Evolutionary conservation across 352 stramenopile genomes (phyloP).

Genomic region (Phytophthora pistaciae): DNA sequence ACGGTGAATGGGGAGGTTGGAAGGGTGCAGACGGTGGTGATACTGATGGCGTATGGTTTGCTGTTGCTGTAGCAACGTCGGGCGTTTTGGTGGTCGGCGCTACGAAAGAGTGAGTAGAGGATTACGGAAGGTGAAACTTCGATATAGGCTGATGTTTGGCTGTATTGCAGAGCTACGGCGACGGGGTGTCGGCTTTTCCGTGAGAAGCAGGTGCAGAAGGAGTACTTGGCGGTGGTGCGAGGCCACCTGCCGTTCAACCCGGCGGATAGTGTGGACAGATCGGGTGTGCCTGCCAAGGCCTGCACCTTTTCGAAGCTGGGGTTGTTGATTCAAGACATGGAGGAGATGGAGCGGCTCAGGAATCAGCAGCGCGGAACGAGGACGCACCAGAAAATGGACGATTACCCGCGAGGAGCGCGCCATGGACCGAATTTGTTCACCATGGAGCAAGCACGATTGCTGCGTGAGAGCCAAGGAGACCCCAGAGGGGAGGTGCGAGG

Average conservation of each 20-base stretch:
- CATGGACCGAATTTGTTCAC: conserved; percentile 74
- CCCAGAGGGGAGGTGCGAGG: conserved; percentile 13
- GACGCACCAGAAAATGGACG: conserved; percentile 53
- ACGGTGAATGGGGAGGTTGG: not conserved
- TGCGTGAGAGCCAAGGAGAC: conserved; percentile 33
- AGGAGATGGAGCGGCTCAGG: conserved; percentile 66
- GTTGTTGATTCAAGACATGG: conserved; percentile 75
- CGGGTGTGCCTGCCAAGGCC: conserved; percentile 28
- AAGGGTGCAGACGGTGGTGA: not conserved
- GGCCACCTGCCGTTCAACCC: conserved; percentile 76
- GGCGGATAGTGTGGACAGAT: conserved; percentile 26
- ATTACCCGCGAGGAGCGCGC: conserved; percentile 64
- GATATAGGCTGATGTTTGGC: conserved; percentile 12
- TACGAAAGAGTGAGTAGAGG: conserved; percentile 62
- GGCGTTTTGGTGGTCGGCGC: conserved; percentile 86
- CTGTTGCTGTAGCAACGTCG: conserved; percentile 66
- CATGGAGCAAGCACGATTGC: conserved; percentile 66
- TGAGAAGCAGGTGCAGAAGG: conserved; percentile 83
- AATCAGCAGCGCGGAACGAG: conserved; percentile 62
- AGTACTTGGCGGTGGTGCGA: conserved; percentile 86
- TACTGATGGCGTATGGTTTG: conserved; percentile 8
- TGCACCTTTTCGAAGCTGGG: conserved; percentile 76
- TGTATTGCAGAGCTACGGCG: conserved; percentile 69
- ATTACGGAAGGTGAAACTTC: not conserved
- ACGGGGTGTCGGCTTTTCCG: conserved; percentile 77